Conservation (phyloP, 331 rosid species). For the Telfairia occidentalis region DNA sequence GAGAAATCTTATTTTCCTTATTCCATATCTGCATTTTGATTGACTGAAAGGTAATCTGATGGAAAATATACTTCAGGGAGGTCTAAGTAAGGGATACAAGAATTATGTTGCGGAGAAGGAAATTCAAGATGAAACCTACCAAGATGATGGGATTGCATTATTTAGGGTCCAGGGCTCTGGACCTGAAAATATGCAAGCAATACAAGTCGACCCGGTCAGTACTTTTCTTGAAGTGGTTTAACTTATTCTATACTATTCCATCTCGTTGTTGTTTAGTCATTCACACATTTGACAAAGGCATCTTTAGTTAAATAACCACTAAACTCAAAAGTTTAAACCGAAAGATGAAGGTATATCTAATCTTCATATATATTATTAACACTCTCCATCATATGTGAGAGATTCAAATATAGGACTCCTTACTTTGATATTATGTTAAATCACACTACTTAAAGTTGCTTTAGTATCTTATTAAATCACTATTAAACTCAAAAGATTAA, state of each 20-base stretch:
- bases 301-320: background rate
- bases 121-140: slow-evolving; percentile 73
- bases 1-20: slow-evolving; percentile 3
- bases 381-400: background rate
- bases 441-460: background rate
- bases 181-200: slow-evolving; percentile 97
- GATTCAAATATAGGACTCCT: background rate
- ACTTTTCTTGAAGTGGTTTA: slow-evolving; percentile 1
- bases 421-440: background rate
- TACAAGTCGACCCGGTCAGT: slow-evolving; percentile 81
- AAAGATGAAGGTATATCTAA: background rate
- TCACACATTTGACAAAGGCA: background rate
- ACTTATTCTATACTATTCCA: background rate
- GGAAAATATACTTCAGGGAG: slow-evolving; percentile 58
- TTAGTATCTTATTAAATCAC: background rate
- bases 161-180: slow-evolving; percentile 96
- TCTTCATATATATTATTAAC: background rate
- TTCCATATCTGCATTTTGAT: slow-evolving; percentile 8
- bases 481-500: background rate
- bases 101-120: slow-evolving; percentile 45
- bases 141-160: slow-evolving; percentile 69
- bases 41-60: slow-evolving; percentile 16
- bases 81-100: slow-evolving; percentile 82
- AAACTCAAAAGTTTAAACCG: background rate
- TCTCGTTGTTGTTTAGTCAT: background rate